Base-by-base conservation (phyloP, 371 early-diverging fungal species). In the Funneliformis caledonium region DNA sequence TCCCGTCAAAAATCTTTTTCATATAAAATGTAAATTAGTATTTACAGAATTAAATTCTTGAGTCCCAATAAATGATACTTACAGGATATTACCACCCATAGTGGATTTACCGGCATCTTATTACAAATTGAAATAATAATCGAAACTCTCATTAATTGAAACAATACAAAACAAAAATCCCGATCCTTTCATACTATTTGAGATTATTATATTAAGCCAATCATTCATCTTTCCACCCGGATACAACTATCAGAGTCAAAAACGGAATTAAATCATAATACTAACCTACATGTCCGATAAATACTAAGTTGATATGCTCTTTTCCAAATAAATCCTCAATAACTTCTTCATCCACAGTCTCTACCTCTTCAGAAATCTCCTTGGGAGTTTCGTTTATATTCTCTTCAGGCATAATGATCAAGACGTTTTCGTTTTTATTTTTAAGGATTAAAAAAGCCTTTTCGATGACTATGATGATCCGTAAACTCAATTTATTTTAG, bases 81-180 rank as follows among this genome's bases (percentile, higher is more conserved):
- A 94, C 88, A 99, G 90, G 72, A 99, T 94, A 87, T 99, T 97
- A 74, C 99, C 99, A 83, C 99, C 98, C 93, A 99, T 96, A 64
- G 99, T 99, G 7, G 99, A 98, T 89, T 99, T 99, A 82, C 99
- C 99, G 82, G 99, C 99, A 93, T 99, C 99, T 91, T 81, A 60
- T 59, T 22, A 19, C 47, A 64, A 74, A 22, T 68, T 19, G n/a
- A 47, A 70, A 50, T 37, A 50, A 78, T 80, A 52, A 59, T 59
- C 43, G 45, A 3, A 37, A 37, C 37, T 37, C 1, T 37, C 37
- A 37, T 1, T 3, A 2, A 37, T 2, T 37, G 3, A 37, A 37
- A 37, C 37, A 37, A 37, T 37, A 37, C 37, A 37, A 37, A 37
- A 26, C 26, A 37, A 37, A 37, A 37, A 37, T 37, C 37, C 37